Evolutionary conservation across 208 protist genomes (phyloP).

Genomic region (Eutreptiella sp.): DNA sequence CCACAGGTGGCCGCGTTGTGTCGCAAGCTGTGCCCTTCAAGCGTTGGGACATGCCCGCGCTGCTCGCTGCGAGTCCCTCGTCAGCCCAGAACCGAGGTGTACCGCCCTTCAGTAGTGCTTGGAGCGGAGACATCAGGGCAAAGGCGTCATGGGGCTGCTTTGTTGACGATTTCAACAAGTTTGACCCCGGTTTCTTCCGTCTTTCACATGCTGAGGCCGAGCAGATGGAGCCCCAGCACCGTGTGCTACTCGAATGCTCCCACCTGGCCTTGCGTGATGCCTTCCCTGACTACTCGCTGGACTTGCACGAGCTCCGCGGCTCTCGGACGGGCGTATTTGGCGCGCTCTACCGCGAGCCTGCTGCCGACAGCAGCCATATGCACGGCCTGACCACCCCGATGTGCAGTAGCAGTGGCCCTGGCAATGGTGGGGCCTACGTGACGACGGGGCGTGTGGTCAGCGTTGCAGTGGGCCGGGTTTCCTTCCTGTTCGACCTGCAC

Average conservation of each 20-base stretch:
- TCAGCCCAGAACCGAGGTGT: constrained; percentile 1
- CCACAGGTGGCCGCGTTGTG: not conserved
- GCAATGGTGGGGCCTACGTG: constrained; percentile 2
- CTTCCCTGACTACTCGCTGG: constrained; percentile 33
- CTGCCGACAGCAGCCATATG: no score
- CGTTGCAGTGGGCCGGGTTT: constrained; percentile 37
- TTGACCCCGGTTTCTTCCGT: constrained; percentile 35
- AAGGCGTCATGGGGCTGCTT: no score
- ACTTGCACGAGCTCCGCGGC: constrained; percentile 8
- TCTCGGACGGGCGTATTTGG: constrained; percentile 18
- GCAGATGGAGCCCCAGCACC: constrained; percentile 44
- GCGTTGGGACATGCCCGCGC: no score
- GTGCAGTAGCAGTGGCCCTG: constrained; percentile 17
- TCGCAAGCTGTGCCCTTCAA: no score
- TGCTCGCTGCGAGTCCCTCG: no score
- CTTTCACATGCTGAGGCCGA: constrained; percentile 25
- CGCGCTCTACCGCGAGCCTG: no score
- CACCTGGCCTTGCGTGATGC: constrained; percentile 25
- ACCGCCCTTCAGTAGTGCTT: no score
- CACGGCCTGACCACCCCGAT: no score
- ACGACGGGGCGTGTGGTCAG: constrained; percentile 8
- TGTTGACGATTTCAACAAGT: no score
- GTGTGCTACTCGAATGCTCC: constrained; percentile 39
- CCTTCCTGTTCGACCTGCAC: constrained; percentile 46
- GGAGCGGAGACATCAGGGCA: no score